A percentile compares a stretch with the other conserved stretches of the same genome.
These are phyloP conservation scores for Eucalyptus erythrocorys DNA, from an alignment of 345 rosid species.

Conservation along the genomic window DNA sequence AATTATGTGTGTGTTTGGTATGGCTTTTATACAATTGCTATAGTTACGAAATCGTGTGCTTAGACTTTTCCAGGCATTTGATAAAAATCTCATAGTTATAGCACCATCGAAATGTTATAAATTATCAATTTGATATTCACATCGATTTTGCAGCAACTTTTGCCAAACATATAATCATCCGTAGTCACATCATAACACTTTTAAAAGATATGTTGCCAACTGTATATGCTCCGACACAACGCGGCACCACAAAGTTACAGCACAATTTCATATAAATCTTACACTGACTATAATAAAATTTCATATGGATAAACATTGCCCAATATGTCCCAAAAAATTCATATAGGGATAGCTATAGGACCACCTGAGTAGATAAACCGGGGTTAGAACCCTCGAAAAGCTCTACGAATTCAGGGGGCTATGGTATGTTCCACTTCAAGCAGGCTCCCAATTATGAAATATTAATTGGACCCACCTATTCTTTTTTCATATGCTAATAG, in stretches of 20 bases:
- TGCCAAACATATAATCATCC: neutral
- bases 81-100: neutral
- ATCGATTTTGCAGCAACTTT: neutral
- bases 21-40: neutral
- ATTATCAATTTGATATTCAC: neutral
- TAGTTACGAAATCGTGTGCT: neutral
- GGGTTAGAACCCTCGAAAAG: neutral
- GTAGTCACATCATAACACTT: neutral
- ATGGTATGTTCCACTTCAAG: neutral
- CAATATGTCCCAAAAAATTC: neutral
- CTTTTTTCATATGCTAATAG: neutral
- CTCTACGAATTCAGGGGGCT: neutral
- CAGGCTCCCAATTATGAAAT: neutral
- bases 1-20: neutral
- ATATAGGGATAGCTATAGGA: neutral
- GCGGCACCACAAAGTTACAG: rapidly evolving
- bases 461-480: neutral
- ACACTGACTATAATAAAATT: rapidly evolving
- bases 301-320: neutral
- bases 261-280: neutral
- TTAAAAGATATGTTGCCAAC: neutral
- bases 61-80: neutral
- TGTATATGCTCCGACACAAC: neutral
- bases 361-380: neutral
- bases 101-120: neutral